These are phyloP conservation scores for Albugo laibachii DNA, from an alignment of 352 stramenopile species.

Conservation along the genomic window DNA sequence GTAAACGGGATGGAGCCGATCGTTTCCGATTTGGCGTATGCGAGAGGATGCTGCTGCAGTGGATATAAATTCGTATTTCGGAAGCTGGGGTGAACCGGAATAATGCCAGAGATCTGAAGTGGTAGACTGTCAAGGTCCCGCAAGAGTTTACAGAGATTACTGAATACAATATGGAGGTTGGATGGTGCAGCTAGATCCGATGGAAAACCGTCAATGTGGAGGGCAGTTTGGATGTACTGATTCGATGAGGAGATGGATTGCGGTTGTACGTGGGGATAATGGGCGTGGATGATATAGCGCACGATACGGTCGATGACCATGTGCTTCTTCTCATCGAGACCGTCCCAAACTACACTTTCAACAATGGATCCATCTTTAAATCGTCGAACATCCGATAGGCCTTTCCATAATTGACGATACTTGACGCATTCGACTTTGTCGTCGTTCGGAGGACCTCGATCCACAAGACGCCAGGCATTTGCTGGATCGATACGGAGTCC, in stretches of 20 bases:
- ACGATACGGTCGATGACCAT: slow-evolving; percentile 52
- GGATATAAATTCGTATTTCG: slow-evolving; percentile 76
- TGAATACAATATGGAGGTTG: slow-evolving; percentile 59
- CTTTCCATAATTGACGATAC: slow-evolving; percentile 81
- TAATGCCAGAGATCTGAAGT: slow-evolving; percentile 68
- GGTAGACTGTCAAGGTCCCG: slow-evolving; percentile 61
- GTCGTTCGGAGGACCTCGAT: slow-evolving; percentile 78
- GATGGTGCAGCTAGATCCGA: slow-evolving; percentile 64
- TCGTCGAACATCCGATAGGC: slow-evolving; percentile 71
- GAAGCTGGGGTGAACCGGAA: slow-evolving; percentile 59
- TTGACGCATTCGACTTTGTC: slow-evolving; percentile 33
- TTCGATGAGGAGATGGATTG: slow-evolving; percentile 59
- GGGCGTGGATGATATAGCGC: slow-evolving; percentile 42
- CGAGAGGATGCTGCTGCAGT: slow-evolving; percentile 65
- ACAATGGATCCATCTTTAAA: slow-evolving; percentile 83
- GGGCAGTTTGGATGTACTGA: slow-evolving; percentile 31
- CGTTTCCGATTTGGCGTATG: slow-evolving; percentile 53
- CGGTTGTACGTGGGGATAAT: slow-evolving; percentile 31
- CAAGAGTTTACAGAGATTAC: slow-evolving; percentile 54
- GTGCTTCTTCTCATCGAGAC: slow-evolving; percentile 33
- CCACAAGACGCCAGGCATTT: slow-evolving; percentile 61
- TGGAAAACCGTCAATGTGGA: slow-evolving; percentile 27
- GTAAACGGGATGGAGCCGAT: slow-evolving; percentile 24
- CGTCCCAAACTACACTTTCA: slow-evolving; percentile 77
- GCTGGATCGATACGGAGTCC: slow-evolving; percentile 53